phyloP scores from a whole-genome alignment of 495 filamentous ascomycete genomes.

The Aspergillus biplanus region DNA sequence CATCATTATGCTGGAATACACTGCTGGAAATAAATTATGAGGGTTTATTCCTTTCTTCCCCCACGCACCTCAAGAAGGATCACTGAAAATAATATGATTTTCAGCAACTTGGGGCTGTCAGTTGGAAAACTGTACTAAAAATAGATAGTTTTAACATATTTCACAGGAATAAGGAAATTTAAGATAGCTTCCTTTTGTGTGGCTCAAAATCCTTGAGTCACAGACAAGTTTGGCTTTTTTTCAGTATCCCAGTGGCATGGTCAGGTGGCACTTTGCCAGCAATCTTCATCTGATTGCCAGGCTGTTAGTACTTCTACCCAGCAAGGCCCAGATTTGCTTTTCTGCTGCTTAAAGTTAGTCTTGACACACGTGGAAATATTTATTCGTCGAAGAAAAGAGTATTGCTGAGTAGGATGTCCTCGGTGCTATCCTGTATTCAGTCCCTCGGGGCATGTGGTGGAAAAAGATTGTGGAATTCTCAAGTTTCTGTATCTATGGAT shows the following conservation, averaged over 20 bases:
- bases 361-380: not conserved
- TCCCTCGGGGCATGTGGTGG: no score
- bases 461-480: no score
- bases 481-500: no score
- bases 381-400: no score
- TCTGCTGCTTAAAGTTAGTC: not conserved
- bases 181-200: no score
- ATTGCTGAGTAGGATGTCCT: no score
- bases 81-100: not conserved
- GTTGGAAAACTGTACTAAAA: not conserved
- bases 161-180: no score
- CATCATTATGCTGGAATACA: not conserved
- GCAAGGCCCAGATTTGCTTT: no score
- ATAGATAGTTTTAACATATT: no score
- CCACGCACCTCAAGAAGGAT: not conserved
- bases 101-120: not conserved
- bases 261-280: slow-evolving; percentile 13
- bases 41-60: not conserved
- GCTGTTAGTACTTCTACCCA: no score
- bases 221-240: not conserved
- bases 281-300: not conserved
- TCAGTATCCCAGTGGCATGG: not conserved
- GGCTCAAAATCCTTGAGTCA: no score
- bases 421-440: no score
- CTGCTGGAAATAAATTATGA: not conserved